These are phyloP conservation scores for Cyberlindnera mrakii DNA, from an alignment of 805 yeast genomes.

Conservation along the genomic window DNA sequence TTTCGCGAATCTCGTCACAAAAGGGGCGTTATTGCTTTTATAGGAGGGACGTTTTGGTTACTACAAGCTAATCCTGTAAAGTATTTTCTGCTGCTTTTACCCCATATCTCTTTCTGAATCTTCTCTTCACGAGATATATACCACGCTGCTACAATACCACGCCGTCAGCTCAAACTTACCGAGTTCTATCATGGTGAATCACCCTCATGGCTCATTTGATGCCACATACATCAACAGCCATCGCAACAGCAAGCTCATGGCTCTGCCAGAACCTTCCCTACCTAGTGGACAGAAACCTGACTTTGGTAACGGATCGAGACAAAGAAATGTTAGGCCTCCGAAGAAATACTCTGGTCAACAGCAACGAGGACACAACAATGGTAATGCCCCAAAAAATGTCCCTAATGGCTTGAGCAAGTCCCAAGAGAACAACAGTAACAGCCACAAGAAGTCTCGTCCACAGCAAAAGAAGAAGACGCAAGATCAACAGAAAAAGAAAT, in stretches of 20 bases:
- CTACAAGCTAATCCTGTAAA: no score
- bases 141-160: no score
- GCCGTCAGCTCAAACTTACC: no score
- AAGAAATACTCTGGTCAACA: not conserved
- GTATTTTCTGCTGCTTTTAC: no score
- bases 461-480: not conserved
- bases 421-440: slow-evolving; percentile 1
- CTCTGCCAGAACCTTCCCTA: slow-evolving; percentile 8
- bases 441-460: not conserved
- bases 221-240: slow-evolving; percentile 5
- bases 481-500: no score
- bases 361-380: slow-evolving; percentile 1
- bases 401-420: not conserved
- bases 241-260: not conserved
- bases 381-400: not conserved
- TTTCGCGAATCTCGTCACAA: no score
- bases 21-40: no score
- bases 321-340: not conserved
- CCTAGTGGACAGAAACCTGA: slow-evolving; percentile 17
- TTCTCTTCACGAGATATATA: no score
- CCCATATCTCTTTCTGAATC: no score
- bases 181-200: no score
- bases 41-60: no score
- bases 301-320: slow-evolving; percentile 9
- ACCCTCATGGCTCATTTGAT: not conserved